Conservation (phyloP, 805 yeast species). For the Metschnikowia orientalis region DNA sequence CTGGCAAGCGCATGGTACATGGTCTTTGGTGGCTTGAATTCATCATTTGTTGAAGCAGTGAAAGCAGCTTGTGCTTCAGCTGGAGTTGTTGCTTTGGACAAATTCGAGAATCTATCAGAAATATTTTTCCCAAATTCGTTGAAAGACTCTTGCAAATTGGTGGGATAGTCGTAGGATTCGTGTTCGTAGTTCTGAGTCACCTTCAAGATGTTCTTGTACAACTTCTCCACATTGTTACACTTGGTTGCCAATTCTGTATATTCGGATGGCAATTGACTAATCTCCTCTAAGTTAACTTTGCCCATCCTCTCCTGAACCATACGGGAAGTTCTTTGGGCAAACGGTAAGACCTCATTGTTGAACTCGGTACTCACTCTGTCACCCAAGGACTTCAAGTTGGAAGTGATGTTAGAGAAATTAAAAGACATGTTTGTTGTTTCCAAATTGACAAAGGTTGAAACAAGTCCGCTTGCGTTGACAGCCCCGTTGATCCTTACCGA, state of each 20-base stretch:
- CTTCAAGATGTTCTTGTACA: slow-evolving; percentile 41
- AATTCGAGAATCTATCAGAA: slow-evolving; percentile 57
- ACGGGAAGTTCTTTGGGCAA: slow-evolving; percentile 78
- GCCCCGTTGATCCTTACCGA: too few species aligned
- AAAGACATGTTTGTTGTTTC: slow-evolving; percentile 34
- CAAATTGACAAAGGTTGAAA: too few species aligned
- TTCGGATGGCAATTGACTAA: slow-evolving; percentile 74
- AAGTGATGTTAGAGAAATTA: slow-evolving; percentile 39
- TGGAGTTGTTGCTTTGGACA: slow-evolving; percentile 69
- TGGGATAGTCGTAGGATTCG: slow-evolving; percentile 83
- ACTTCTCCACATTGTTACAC: slow-evolving; percentile 38
- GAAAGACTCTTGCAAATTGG: slow-evolving; percentile 69
- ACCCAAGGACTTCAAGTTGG: slow-evolving; percentile 37
- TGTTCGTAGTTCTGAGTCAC: slow-evolving; percentile 55
- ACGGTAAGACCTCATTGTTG: slow-evolving; percentile 51
- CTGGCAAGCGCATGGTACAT: slow-evolving; percentile 77
- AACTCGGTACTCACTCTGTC: slow-evolving; percentile 49
- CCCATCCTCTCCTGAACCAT: slow-evolving; percentile 77
- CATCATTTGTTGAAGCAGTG: slow-evolving; percentile 39
- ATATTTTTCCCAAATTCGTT: slow-evolving; percentile 65
- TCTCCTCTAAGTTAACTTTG: slow-evolving; percentile 62
- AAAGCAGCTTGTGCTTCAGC: slow-evolving; percentile 77
- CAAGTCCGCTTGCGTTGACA: too few species aligned
- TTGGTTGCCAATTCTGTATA: slow-evolving; percentile 47
- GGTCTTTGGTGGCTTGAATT: slow-evolving; percentile 68